Base-by-base conservation (phyloP, 73 alveolate genomes). In the Chromera velia region DNA sequence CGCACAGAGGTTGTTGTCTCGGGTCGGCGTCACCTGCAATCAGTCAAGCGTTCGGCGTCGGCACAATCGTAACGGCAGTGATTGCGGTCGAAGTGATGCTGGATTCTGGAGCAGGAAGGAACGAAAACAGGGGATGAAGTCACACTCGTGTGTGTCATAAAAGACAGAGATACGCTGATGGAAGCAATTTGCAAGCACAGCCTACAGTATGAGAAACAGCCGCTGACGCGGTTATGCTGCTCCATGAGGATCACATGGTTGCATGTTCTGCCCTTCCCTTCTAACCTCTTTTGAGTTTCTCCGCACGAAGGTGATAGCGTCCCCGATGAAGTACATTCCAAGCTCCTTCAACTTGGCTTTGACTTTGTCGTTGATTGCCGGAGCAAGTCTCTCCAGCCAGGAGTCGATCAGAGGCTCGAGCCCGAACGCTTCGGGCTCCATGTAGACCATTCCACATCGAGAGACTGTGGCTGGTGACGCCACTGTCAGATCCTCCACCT, bases 381-480 rank as follows among this genome's bases (percentile, higher is more conserved):
- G 92, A 75, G 91, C 91, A 71, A 80, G 69, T 1, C 89, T 73
- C 64, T 91, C 82, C 70, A 92, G 81, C 98, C 98, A 93, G 71
- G 94, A 90, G 74, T 87, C 90, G 32, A 93, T 88, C 33, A 87
- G 90, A 0, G 96, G 96, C 88, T 87, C 89, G 66, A 87, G 80
- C 28, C 96, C 96, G 17, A 93, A 80, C 32, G 96, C 96, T 18
- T 90, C 88, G 30, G 98, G 97, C 46, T 92, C 95, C 96, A 93
- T 90, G 88, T 87, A 93, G 72, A 93, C 96, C 98, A 96, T 93
- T 80, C 98, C 99, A 73, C 98, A 93, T 82, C 99, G 82, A 18
- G 97, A 90, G 0, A 95, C 99, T 33, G 98, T 96, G 45, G 99
- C 99, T 22, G 98, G 99, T 27, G 97, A 88, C 63, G 99, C 99